Base-by-base conservation (phyloP, 495 filamentous ascomycete genomes). In the Talaromyces adpressus region DNA sequence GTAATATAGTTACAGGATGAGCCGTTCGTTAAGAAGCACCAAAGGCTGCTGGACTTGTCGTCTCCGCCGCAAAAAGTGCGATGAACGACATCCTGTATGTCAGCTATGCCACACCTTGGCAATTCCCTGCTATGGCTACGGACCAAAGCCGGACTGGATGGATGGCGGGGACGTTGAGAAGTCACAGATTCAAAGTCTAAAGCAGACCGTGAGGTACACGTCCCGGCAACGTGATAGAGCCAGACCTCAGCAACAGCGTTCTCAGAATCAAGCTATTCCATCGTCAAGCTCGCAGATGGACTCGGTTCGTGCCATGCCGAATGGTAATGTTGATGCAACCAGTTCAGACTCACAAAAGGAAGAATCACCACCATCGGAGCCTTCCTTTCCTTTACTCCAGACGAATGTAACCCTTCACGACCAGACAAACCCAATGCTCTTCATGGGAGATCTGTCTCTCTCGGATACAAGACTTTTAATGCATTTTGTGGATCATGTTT, bases 31-130 rank as follows among this genome's bases (percentile, higher is more conserved):
- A 8, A 36, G 36, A 47, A 60, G 39, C 36, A 60, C 32, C n/a
- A 27, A 60, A 41, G 91, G 91, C 7, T 96, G 91, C 73, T 86
- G 90, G 66, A 92, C 90, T 32, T 95, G 91, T 73, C 81, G 91
- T 61, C 89, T 88, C 66, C 83, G 91, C n/a, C 94, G 94, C 78
- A 96, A 94, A 85, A 95, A 95, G 79, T 95, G 91, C 74, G 91
- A 94, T 69, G 91, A 94, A 77, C 78, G 82, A 12, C 91, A 89
- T 64, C 91, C 92, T 39, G 36, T 41, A 41, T 60, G 58, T 22
- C 23, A 36, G 58, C 32, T 41, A 45, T 60, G 58, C 22, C 22
- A 39, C 32, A 41, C 58, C 16, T 25, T 60, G 16, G 32, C 58
- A n/a, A 60, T 60, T 14, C 32, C 58, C 22, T 60, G 58, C 58